phyloP scores from a whole-genome alignment of 352 stramenopile species.

The Globisporangium rhizosaccharum region DNA sequence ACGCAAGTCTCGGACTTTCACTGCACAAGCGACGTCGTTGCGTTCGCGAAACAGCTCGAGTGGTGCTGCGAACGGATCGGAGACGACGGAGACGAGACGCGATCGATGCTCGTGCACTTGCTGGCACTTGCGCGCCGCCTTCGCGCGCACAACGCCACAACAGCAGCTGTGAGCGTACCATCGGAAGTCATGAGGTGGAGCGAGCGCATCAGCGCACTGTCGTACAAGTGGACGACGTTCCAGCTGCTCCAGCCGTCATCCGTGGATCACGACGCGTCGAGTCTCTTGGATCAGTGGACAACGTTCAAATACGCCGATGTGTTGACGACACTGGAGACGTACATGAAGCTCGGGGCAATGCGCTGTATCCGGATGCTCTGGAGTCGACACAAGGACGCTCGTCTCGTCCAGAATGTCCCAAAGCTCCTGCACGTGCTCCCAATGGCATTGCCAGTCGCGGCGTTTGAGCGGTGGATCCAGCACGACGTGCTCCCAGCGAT shows the following conservation, averaged over 20 bases:
- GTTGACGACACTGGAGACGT: slow-evolving; percentile 32
- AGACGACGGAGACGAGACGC: slow-evolving; percentile 11
- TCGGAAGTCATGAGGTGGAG: slow-evolving; percentile 17
- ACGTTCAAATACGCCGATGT: slow-evolving; percentile 30
- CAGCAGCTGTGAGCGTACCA: neutral
- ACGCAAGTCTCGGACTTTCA: slow-evolving; percentile 6
- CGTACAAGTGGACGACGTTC: slow-evolving; percentile 71
- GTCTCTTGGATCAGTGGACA: slow-evolving; percentile 22
- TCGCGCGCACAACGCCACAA: neutral
- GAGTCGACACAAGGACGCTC: slow-evolving; percentile 38
- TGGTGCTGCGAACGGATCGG: slow-evolving; percentile 8
- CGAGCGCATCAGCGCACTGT: slow-evolving; percentile 26
- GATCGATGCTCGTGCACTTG: slow-evolving; percentile 8
- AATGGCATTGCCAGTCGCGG: slow-evolving; percentile 28
- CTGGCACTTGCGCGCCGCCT: slow-evolving; percentile 6
- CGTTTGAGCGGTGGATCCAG: slow-evolving; percentile 51
- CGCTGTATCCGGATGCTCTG: slow-evolving; percentile 45
- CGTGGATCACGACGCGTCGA: slow-evolving; percentile 2
- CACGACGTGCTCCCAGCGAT: slow-evolving; percentile 45
- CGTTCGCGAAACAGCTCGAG: slow-evolving; percentile 6
- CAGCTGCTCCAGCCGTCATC: slow-evolving; percentile 37
- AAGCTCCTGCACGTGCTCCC: slow-evolving; percentile 34
- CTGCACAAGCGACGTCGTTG: neutral
- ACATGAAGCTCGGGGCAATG: slow-evolving; percentile 47
- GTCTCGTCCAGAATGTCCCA: slow-evolving; percentile 26